phyloP scores from a whole-genome alignment of 495 filamentous ascomycete genomes.

The Cairneyella variabilis region DNA sequence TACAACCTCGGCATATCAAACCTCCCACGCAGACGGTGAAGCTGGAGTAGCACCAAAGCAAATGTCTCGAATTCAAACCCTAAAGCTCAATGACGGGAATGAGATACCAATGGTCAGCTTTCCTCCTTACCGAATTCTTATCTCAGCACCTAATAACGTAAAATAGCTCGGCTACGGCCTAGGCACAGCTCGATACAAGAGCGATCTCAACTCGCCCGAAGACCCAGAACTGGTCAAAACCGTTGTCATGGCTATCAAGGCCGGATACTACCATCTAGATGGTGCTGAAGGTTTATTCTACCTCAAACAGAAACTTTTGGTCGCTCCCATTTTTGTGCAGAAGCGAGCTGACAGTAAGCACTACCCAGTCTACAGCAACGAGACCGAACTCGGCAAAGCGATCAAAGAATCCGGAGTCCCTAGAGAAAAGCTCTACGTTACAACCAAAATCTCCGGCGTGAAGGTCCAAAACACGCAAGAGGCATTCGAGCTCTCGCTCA shows the following conservation, averaged over 20 bases:
- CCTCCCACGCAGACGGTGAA: conserved; percentile 16
- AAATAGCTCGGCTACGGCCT: conserved; percentile 71
- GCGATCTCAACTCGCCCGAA: conserved; percentile 29
- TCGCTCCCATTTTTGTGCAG: background rate
- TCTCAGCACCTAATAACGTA: background rate
- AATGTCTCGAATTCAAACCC: conserved; percentile 29
- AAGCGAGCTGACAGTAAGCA: conserved; percentile 2
- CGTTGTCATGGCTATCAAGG: conserved; percentile 63
- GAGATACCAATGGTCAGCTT: conserved; percentile 62
- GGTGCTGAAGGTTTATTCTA: conserved; percentile 58
- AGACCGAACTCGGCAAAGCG: conserved; percentile 68
- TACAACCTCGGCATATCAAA: conserved; percentile 26
- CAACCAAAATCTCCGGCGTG: conserved; percentile 65
- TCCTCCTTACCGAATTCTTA: background rate
- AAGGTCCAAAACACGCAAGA: conserved; percentile 50
- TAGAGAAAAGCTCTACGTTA: conserved; percentile 69
- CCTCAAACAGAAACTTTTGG: background rate
- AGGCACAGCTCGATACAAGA: conserved; percentile 34
- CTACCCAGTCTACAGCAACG: conserved; percentile 67
- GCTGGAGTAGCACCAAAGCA: conserved; percentile 32
- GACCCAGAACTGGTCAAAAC: conserved; percentile 53
- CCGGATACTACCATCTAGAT: conserved; percentile 75
- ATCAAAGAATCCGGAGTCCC: conserved; percentile 65
- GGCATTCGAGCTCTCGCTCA: conserved; percentile 67
- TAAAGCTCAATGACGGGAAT: conserved; percentile 70